These are phyloP conservation scores for Hemileccinum impolitum DNA, from an alignment of 768 basidiomycete genomes.

Conservation along the genomic window DNA sequence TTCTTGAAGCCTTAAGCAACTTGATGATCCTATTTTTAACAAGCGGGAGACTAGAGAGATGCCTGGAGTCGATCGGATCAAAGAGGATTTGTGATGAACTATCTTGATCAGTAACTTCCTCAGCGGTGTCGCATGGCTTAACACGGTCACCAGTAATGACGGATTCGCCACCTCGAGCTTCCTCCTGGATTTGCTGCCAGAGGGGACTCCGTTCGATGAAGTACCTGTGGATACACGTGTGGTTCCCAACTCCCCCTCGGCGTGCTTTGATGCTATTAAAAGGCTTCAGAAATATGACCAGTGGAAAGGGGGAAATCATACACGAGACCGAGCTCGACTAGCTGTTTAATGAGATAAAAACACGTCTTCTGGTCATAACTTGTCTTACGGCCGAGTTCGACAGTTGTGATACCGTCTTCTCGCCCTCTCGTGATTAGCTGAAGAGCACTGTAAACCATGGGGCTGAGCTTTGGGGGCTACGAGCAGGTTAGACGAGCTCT, in stretches of 20 bases:
- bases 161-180: constrained; percentile 38
- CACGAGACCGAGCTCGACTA: constrained; percentile 73
- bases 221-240: constrained; percentile 80
- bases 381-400: constrained; percentile 72
- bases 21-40: constrained; percentile 69
- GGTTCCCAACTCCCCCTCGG: constrained; percentile 69
- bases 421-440: constrained; percentile 83
- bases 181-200: constrained; percentile 76
- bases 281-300: not conserved
- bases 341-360: constrained; percentile 78
- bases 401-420: constrained; percentile 72
- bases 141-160: constrained; percentile 9
- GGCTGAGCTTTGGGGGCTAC: constrained; percentile 76
- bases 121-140: constrained; percentile 12
- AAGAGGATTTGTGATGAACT: constrained; percentile 44
- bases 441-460: constrained; percentile 80
- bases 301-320: constrained; percentile 33
- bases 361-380: constrained; percentile 88
- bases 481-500: constrained; percentile 7
- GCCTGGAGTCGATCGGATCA: constrained; percentile 72
- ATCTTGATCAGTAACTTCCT: constrained; percentile 19
- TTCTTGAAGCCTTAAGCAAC: constrained; percentile 65
- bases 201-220: constrained; percentile 72
- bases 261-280: constrained; percentile 65
- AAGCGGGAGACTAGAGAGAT: constrained; percentile 71